Base-by-base conservation (phyloP, 257 asterid genomes). In the Solanum appendiculatum region DNA sequence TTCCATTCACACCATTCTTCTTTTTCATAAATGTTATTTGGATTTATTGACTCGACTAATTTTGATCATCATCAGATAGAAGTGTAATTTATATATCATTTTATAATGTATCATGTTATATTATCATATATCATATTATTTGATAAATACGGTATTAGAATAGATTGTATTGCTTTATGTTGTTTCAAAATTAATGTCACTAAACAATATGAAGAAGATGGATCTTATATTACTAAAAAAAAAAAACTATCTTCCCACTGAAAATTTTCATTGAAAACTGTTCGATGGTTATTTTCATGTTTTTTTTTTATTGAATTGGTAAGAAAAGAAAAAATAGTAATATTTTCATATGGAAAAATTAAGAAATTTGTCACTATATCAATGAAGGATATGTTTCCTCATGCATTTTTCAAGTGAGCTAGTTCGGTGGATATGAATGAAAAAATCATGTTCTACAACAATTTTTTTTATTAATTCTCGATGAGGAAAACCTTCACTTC, bases 31-130 rank as follows among this genome's bases (percentile, higher is more conserved):
- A 4, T 4, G 1, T 15, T 7, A 33, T 69, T 9, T 3, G 1
- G 7, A 69, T 70, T 16, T 1, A 7, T 1, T 31, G 2, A 16
- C 14, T 69, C 25, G 25, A 69, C 5, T 69, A 69, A 69, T 3
- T 3, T 31, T 31, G 0, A 31, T 1, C 36, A 16, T 0, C 5
- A 29, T 29, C 7, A 68, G 0, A 15, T 29, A 10, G 3, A 58
- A 1, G 7, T 7, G 8, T 2, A 29, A 0, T 4, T n/a, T 4
- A 25, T 10, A 25, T 64, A 25, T 64, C 1, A 66, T 66, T 66
- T 27, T 2, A 6, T 66, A 66, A 25, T 25, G 2, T 64, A 11
- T 25, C 25, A 25, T 21, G 8, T 63, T 9, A 60, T 11, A 11
- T 25, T 25, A 25, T 64, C 16, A 16, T 3, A 16, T 48, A 15